Conservation (phyloP, 1,139 yeast genomes). For the Protomyces pachydermus region DNA sequence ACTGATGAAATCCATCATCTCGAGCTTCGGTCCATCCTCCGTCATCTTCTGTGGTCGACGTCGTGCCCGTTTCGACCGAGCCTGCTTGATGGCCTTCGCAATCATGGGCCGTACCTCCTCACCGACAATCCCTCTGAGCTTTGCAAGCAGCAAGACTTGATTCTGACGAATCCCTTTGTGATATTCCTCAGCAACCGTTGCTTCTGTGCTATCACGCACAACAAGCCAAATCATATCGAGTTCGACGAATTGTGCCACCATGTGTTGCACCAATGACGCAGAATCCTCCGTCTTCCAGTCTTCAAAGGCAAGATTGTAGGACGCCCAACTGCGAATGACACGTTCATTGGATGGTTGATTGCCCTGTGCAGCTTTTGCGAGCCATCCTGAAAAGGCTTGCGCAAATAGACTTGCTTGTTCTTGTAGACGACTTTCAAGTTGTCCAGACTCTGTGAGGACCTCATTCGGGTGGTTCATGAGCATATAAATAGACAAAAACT, state of each 20-base stretch:
- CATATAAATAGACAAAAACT: conserved; percentile 12
- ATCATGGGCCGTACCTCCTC: conserved; percentile 3
- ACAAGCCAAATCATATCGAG: conserved; percentile 21
- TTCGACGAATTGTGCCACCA: conserved; percentile 26
- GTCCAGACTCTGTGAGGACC: conserved; percentile 1
- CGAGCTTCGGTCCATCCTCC: not conserved
- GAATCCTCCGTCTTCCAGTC: conserved; percentile 21
- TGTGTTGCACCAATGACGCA: conserved; percentile 9
- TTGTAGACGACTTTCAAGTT: not conserved
- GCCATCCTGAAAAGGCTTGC: not conserved
- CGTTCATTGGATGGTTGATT: not conserved
- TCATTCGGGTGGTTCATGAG: conserved; percentile 16
- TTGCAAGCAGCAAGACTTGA: conserved; percentile 8
- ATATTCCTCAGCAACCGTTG: conserved; percentile 20
- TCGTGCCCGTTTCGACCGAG: not conserved
- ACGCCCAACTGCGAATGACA: conserved; percentile 1
- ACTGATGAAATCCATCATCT: conserved; percentile 3
- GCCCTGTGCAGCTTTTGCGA: not conserved
- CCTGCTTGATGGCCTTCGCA: conserved; percentile 4
- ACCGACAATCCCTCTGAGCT: conserved; percentile 12
- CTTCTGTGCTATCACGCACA: conserved; percentile 14
- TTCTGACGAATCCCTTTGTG: conserved; percentile 17
- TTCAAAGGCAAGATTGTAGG: conserved; percentile 1
- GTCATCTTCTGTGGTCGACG: not conserved
- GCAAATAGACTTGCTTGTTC: conserved; percentile 1